Base-by-base conservation (phyloP, 176 grass and related monocot genomes). In the Thalia dealbata region DNA sequence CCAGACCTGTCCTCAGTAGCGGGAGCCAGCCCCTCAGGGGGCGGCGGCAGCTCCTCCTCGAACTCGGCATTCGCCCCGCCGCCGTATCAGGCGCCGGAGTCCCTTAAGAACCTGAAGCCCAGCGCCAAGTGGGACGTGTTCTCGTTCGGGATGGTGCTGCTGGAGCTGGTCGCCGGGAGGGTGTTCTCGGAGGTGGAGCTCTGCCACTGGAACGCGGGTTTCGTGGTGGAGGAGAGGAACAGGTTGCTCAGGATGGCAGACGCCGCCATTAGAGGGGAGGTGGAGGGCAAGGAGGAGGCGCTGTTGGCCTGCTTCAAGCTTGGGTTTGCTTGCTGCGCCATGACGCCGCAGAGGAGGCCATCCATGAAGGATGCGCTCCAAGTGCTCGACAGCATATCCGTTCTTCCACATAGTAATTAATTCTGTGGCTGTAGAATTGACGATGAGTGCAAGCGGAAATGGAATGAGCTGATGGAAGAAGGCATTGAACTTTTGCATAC, bases 341-440 rank as follows among this genome's bases (percentile, higher is more conserved):
- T 52, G 70, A 13, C 70, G 14, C 70, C 70, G 21, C 70, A 72
- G 70, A 72, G 50, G 46, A 72, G 70, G 6, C 70, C 70, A 14
- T 72, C 70, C 25, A 72, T 72, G 70, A 72, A 72, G 46, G 70
- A 72, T 10, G 70, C 50, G 30, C 45, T 72, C 38, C 70, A 72
- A 26, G 48, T 52, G 24, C 15, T 72, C 8, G 70, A 72, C 14
- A 72, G 10, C 14, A 14, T 72, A 43, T 29, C 24, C 29, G n/a
- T 32, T 22, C 38, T 18, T 35, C 43, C 32, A 26, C 26, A 12
- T 15, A 26, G 12, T 27, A 14, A 27, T 4, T 27, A 14, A 27
- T 4, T 29, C 10, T 27, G 24, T 10, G 13, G 24, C 64, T 21
- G 45, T 48, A 48, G 45, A 4, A 48, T 48, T 13, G 4, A 38